phyloP scores from a whole-genome alignment of 1,284 basidiomycete species.

The Boletus subluridellus region DNA sequence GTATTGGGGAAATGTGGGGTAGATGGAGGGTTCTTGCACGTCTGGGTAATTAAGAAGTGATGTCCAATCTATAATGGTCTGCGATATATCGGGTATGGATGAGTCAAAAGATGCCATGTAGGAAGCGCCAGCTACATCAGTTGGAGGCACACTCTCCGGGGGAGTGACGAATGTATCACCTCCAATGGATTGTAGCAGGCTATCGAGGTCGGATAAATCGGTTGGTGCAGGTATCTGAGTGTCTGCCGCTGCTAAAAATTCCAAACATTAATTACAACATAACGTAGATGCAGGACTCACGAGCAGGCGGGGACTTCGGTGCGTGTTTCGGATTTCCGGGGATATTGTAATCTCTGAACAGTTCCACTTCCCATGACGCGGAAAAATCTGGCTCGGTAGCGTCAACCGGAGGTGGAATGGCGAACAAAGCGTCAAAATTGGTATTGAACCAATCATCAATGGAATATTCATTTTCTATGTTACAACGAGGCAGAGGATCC shows the following conservation, averaged over 20 bases:
- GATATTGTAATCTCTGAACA: conserved; percentile 29
- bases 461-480: conserved; percentile 12
- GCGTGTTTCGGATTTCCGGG: background rate
- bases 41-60: conserved; percentile 14
- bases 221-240: background rate
- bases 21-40: background rate
- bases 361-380: conserved; percentile 24
- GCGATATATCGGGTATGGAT: background rate
- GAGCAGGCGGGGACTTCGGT: background rate
- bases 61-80: conserved; percentile 17
- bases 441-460: conserved; percentile 32
- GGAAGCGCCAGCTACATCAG: background rate
- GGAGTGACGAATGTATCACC: background rate
- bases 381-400: conserved; percentile 18
- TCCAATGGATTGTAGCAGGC: conserved; percentile 16
- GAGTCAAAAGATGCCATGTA: background rate
- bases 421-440: conserved; percentile 27
- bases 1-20: conserved; percentile 5
- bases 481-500: conserved; percentile 24
- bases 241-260: background rate
- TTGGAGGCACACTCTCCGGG: background rate
- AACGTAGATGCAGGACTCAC: conserved; percentile 10
- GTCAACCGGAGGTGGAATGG: conserved; percentile 26
- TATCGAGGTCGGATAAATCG: conserved; percentile 12
- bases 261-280: background rate